Conservation (phyloP, 495 filamentous ascomycete genomes). For the Trichoderma gamsii region DNA sequence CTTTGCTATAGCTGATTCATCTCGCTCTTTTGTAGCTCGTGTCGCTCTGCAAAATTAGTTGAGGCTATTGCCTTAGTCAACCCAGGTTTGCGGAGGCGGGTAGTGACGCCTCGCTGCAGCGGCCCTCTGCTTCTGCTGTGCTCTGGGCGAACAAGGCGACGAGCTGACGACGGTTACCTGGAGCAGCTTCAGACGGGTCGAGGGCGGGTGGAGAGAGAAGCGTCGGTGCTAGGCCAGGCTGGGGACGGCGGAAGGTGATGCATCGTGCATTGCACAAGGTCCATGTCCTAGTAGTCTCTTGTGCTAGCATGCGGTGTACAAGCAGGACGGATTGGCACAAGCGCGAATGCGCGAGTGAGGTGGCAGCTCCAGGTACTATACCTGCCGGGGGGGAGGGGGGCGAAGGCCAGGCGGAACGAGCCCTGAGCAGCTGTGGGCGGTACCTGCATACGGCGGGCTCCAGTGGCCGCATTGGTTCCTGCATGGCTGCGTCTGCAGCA, state of each 20-base stretch:
- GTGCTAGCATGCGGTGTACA: background rate
- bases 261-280: background rate
- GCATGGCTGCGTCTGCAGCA: conserved; percentile 11
- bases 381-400: background rate
- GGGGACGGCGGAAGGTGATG: background rate
- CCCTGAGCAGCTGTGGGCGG: conserved; percentile 5
- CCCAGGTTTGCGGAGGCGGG: background rate
- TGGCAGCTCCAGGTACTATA: background rate
- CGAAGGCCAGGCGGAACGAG: background rate
- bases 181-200: background rate
- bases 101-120: background rate
- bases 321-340: background rate
- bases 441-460: conserved; percentile 10
- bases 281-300: background rate
- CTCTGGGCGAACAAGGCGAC: background rate
- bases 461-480: conserved; percentile 12
- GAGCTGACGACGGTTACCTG: conserved; percentile 5
- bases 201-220: conserved; percentile 1
- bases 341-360: background rate
- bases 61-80: background rate
- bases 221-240: background rate
- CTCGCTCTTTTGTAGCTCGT: background rate
- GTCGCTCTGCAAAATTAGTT: background rate
- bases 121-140: conserved; percentile 1
- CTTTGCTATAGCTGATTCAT: background rate